A percentile compares a stretch with the other conserved stretches of the same genome.
phyloP scores from a whole-genome alignment of 2,329 filamentous ascomycete genomes.

The Colletotrichum sp. region DNA sequence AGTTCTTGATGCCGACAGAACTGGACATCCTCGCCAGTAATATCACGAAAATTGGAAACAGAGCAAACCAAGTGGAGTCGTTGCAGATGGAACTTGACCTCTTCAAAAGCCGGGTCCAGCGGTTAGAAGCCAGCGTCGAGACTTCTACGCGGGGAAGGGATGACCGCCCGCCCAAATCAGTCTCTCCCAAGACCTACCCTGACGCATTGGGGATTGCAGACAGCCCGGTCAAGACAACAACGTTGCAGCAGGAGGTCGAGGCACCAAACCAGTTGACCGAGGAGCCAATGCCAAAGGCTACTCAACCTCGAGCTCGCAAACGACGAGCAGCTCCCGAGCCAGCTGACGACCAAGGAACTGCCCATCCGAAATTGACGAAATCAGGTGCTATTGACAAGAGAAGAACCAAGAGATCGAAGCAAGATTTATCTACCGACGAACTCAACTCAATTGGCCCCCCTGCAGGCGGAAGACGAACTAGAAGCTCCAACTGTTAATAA shows the following conservation, averaged over 20 bases:
- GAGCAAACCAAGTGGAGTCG: conserved; percentile 42
- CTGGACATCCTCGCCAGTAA: conserved; percentile 44
- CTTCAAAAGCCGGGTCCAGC: conserved; percentile 39
- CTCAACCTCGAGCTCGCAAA: neutral
- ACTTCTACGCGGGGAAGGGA: neutral
- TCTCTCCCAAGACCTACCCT: neutral
- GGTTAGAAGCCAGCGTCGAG: conserved; percentile 32
- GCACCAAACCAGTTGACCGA: neutral
- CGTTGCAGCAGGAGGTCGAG: neutral
- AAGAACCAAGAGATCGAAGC: neutral
- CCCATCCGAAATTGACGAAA: neutral
- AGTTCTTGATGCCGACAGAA: conserved; percentile 26
- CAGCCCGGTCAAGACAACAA: neutral
- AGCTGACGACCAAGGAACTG: neutral
- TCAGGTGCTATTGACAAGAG: neutral
- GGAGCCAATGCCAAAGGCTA: neutral
- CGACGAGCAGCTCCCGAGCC: neutral
- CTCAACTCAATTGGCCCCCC: neutral
- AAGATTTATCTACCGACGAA: neutral
- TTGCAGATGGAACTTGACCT: conserved; percentile 48
- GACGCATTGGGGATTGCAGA: neutral
- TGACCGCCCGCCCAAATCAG: neutral
- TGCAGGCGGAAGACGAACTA: neutral
- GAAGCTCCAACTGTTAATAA: neutral
- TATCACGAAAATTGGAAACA: conserved; percentile 41